phyloP scores from a whole-genome alignment of 2,329 filamentous ascomycete genomes.

The Penicillium sp. region DNA sequence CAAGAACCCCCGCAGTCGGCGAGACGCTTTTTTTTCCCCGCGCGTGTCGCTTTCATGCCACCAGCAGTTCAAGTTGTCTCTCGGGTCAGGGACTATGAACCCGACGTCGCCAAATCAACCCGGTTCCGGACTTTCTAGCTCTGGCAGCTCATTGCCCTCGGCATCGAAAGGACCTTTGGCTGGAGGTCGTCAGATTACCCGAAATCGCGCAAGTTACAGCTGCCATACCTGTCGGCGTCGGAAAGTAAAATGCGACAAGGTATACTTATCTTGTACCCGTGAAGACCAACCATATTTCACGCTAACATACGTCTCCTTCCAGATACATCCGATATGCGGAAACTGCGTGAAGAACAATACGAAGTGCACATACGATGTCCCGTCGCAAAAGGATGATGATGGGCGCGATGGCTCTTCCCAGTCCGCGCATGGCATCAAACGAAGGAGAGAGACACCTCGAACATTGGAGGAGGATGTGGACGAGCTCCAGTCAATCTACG shows the following conservation, averaged over 20 bases:
- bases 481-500: constrained; percentile 35
- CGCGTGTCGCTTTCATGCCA: neutral
- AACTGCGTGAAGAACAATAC: constrained; percentile 47
- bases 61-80: neutral
- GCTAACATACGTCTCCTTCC: neutral
- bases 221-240: constrained; percentile 48
- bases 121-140: constrained; percentile 4
- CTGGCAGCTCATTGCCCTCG: constrained; percentile 4
- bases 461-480: constrained; percentile 33
- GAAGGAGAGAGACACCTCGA: constrained; percentile 33
- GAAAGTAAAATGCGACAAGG: constrained; percentile 51
- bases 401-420: constrained; percentile 13
- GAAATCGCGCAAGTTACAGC: constrained; percentile 49
- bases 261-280: constrained; percentile 4
- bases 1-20: constrained; percentile 6
- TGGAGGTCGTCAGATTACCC: constrained; percentile 46
- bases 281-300: neutral
- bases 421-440: constrained; percentile 35
- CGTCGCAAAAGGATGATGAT: constrained; percentile 27
- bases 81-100: constrained; percentile 15
- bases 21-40: neutral
- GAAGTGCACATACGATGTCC: constrained; percentile 45
- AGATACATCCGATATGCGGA: constrained; percentile 48
- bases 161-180: constrained; percentile 20
- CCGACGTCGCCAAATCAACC: constrained; percentile 11